Evolutionary conservation across 768 basidiomycete species (phyloP).

Genomic region (Lactarius hengduanensis): DNA sequence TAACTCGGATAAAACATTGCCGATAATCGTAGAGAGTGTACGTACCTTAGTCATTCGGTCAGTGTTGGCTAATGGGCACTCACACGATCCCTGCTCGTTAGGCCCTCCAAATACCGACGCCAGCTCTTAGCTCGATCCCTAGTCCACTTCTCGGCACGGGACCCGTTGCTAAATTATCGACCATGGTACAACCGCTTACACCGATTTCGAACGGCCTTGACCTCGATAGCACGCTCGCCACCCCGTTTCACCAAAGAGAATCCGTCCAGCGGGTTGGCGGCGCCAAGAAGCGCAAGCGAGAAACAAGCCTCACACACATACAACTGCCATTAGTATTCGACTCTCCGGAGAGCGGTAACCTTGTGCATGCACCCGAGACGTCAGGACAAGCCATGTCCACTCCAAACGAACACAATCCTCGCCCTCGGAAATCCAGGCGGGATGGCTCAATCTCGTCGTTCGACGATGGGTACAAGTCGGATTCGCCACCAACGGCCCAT

Average conservation of each 20-base stretch:
- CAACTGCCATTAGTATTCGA: background rate
- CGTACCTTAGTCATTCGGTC: background rate
- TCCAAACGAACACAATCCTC: conserved; percentile 1
- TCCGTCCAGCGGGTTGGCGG: conserved; percentile 2
- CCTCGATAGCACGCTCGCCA: conserved; percentile 4
- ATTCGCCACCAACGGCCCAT: conserved; percentile 4
- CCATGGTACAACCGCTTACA: conserved; percentile 15
- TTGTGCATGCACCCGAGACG: background rate
- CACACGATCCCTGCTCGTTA: conserved; percentile 2
- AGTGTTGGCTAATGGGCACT: background rate
- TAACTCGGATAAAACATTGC: conserved; percentile 17
- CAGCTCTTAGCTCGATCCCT: conserved; percentile 1
- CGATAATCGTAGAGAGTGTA: conserved; percentile 23
- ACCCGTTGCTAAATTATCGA: background rate
- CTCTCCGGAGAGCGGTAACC: background rate
- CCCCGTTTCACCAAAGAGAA: conserved; percentile 3
- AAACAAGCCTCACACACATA: conserved; percentile 1
- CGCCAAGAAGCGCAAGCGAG: conserved; percentile 21
- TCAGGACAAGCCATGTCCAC: background rate
- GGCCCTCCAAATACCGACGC: background rate
- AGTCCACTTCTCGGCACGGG: background rate
- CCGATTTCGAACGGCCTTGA: conserved; percentile 13
- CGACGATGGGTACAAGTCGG: conserved; percentile 17
- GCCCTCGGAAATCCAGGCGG: conserved; percentile 16
- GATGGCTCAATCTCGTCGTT: background rate